phyloP scores from a whole-genome alignment of 768 basidiomycete genomes.

The Leccinum boreale region DNA sequence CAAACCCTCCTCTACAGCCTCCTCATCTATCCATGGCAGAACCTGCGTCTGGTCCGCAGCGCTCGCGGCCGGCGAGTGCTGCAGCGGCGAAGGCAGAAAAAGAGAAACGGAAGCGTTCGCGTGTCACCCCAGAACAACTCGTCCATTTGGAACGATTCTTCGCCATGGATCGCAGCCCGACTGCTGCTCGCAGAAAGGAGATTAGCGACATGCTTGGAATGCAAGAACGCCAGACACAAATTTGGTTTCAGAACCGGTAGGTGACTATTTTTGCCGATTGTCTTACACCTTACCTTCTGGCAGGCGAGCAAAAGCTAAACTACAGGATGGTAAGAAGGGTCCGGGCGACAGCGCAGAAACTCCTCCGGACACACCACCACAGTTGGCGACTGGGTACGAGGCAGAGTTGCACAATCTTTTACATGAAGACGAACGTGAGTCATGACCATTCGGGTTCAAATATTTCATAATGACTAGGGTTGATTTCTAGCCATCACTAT shows the following conservation, averaged over 20 bases:
- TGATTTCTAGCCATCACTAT: slow-evolving; percentile 57
- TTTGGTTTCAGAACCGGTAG: slow-evolving; percentile 85
- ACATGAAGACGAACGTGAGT: slow-evolving; percentile 75
- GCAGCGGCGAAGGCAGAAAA: slow-evolving; percentile 33
- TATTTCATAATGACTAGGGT: not conserved
- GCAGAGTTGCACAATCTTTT: slow-evolving; percentile 61
- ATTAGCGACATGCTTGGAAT: slow-evolving; percentile 74
- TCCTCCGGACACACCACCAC: slow-evolving; percentile 50
- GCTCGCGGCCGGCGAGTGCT: slow-evolving; percentile 30
- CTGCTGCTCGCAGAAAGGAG: slow-evolving; percentile 65
- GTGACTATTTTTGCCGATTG: not conserved
- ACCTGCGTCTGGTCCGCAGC: slow-evolving; percentile 35
- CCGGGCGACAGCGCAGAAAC: slow-evolving; percentile 34
- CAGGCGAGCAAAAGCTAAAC: slow-evolving; percentile 81
- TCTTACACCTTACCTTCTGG: not conserved
- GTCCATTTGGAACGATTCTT: slow-evolving; percentile 71
- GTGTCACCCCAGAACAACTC: slow-evolving; percentile 81
- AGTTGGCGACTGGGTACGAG: slow-evolving; percentile 50
- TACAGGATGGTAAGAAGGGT: slow-evolving; percentile 57
- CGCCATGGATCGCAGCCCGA: slow-evolving; percentile 65
- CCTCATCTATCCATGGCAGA: slow-evolving; percentile 26
- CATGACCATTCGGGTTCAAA: not conserved
- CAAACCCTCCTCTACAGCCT: slow-evolving; percentile 17
- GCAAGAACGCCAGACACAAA: slow-evolving; percentile 85
- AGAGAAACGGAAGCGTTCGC: slow-evolving; percentile 71